Evolutionary conservation across 306 rosid genomes (phyloP).

Genomic region (Glycine tomentella): DNA sequence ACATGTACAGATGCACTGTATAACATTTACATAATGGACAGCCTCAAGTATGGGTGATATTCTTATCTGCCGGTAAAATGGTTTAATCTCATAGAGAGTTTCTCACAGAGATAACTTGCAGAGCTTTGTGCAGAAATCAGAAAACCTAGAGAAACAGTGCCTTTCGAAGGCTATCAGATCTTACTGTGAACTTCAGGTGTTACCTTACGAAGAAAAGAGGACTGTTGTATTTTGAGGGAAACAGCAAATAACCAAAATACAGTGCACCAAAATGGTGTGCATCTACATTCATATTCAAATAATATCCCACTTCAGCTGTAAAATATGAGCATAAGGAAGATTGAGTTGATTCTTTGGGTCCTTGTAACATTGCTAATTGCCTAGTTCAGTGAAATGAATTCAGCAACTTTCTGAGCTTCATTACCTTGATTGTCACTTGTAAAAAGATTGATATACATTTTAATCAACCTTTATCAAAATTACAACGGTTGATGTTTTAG

Average conservation of each 20-base stretch:
- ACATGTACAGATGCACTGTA: not conserved
- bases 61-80: not conserved
- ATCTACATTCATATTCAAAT: slow-evolving; percentile 39
- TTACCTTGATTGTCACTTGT: not conserved
- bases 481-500: not conserved
- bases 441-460: not conserved
- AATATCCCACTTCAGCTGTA: not conserved
- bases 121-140: slow-evolving; percentile 96
- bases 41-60: not conserved
- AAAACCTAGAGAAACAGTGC: slow-evolving; percentile 94
- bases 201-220: slow-evolving; percentile 77
- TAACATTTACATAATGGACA: not conserved
- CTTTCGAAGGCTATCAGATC: slow-evolving; percentile 83
- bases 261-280: slow-evolving; percentile 38
- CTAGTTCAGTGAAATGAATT: slow-evolving; percentile 15
- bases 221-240: slow-evolving; percentile 78
- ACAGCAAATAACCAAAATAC: slow-evolving; percentile 14
- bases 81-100: slow-evolving; percentile 64
- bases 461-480: not conserved
- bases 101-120: slow-evolving; percentile 87
- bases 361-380: slow-evolving; percentile 21
- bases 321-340: slow-evolving; percentile 21
- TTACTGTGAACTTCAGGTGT: slow-evolving; percentile 91
- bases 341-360: slow-evolving; percentile 23
- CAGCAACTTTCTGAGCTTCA: not conserved